Evolutionary conservation across 2,329 filamentous ascomycete genomes (phyloP).

Genomic region (Akanthomyces muscarius): DNA sequence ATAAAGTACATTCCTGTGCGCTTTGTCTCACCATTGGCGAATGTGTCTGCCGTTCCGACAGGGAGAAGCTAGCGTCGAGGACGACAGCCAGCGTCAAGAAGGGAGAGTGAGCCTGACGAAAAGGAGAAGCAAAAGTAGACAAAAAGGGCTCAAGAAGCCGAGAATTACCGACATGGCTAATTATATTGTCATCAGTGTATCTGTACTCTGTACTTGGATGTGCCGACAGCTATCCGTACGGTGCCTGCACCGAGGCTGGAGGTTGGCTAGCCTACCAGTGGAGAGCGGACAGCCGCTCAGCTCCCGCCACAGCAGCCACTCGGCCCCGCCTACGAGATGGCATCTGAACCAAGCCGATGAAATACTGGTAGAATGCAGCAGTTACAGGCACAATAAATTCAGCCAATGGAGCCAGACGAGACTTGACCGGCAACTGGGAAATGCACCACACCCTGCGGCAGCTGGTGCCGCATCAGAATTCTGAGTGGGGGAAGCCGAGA

Average conservation of each 20-base stretch:
- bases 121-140: not conserved
- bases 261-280: not conserved
- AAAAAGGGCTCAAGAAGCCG: not conserved
- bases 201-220: too few relatives aligned
- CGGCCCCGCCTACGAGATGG: not conserved
- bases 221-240: not conserved
- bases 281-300: not conserved
- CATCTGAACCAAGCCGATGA: not conserved
- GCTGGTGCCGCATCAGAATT: not conserved
- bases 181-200: too few relatives aligned
- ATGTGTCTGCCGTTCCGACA: not conserved
- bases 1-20: not conserved
- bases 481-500: not conserved
- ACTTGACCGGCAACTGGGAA: not conserved
- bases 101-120: not conserved
- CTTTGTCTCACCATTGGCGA: conserved; percentile 3
- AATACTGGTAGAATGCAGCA: not conserved
- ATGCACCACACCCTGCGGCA: not conserved
- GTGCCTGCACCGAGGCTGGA: not conserved
- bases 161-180: not conserved
- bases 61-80: not conserved
- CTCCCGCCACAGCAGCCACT: conserved; percentile 6
- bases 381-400: not conserved
- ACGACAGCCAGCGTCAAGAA: not conserved
- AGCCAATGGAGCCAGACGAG: not conserved